Base-by-base conservation (phyloP, 129 eudicot genomes). In the Flaveria robusta region DNA sequence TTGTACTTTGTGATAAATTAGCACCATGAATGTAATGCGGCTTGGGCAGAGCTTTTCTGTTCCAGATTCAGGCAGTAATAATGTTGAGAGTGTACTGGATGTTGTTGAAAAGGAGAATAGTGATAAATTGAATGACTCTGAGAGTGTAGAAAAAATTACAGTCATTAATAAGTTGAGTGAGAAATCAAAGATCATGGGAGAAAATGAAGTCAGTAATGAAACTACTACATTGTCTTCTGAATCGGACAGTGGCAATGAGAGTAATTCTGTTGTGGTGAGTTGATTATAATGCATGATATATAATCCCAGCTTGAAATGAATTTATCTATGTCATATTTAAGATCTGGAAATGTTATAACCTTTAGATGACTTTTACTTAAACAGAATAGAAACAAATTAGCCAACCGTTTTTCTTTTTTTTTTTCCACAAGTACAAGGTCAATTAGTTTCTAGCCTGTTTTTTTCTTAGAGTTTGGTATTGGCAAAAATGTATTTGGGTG, bases 1-100 rank as follows among this genome's bases (percentile, higher is more conserved):
- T 37, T 74, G 6, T 7, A 22, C 55, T 7, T 13, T 23, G 37
- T 50, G 45, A 77, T 19, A 24, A 51, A 14, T 11, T 23, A 12
- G 18, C 51, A 77, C 3, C n/a, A 20, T 52, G 29, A 13, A 51
- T 10, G 29, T 76, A 16, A 67, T 67, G 68, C 74, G 52, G 81
- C 74, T 67, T 12, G 39, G 37, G 39, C 39, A 34, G 39, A 34
- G 39, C 39, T 34, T 34, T 34, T 7, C 39, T 34, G 39, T 34
- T 6, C 39, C 5, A 7, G 5, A 34, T 34, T 19, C n/a, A 74
- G 52, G 22, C 46, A 31, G 23, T 2, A 27, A 41, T 11, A 37
- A 55, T 27, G 34, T 10, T 22, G 68, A 64, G 34, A 64, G 7
- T 23, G 59, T 16, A 23, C 34, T 29, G 0, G 47, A 68, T 31